Evolutionary conservation across 305 asterid species (phyloP).

Genomic region (Solanum chacoense): DNA sequence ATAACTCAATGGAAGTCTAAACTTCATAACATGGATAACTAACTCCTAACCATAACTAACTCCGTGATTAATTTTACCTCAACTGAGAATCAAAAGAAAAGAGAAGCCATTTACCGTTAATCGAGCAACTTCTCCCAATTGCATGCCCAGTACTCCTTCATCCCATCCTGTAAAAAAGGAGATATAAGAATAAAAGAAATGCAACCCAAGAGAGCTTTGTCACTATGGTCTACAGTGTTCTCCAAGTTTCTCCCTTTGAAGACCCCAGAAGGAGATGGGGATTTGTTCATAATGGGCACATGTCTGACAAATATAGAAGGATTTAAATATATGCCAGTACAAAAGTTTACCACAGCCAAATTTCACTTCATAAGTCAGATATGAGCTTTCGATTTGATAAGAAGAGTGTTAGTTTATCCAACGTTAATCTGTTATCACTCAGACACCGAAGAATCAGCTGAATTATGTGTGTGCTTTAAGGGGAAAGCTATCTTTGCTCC

Average conservation of each 20-base stretch:
- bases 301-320: not conserved
- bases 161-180: conserved; percentile 72
- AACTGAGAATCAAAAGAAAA: not conserved
- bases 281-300: not conserved
- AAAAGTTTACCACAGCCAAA: not conserved
- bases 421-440: not conserved
- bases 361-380: not conserved
- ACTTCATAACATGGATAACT: not conserved
- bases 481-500: not conserved
- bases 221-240: not conserved
- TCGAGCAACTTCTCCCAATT: conserved; percentile 88
- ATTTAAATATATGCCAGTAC: not conserved
- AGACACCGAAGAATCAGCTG: not conserved
- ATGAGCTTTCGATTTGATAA: not conserved
- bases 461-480: not conserved
- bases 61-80: not conserved
- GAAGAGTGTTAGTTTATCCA: not conserved
- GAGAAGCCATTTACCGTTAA: conserved; percentile 32
- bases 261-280: not conserved
- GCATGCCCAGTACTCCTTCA: conserved; percentile 98
- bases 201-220: not conserved
- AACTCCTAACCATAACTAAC: not conserved
- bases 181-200: not conserved
- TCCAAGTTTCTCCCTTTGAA: not conserved
- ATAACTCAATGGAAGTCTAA: not conserved